These are phyloP conservation scores for Leptographium procerum DNA, from an alignment of 2,329 filamentous ascomycete species.

Conservation along the genomic window DNA sequence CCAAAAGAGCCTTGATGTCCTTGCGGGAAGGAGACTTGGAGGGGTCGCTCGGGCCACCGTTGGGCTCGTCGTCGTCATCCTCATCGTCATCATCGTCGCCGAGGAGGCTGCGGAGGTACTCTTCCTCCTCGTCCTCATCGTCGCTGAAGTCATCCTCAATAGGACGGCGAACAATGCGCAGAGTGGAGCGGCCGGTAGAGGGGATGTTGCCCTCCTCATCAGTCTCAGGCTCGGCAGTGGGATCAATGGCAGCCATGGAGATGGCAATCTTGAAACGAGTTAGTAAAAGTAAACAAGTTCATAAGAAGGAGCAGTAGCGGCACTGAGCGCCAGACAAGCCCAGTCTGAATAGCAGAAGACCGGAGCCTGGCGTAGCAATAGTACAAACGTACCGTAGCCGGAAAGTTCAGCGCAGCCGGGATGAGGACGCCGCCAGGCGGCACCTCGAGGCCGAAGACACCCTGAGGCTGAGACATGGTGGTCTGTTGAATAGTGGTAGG, in stretches of 20 bases:
- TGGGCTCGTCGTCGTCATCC: constrained; percentile 60
- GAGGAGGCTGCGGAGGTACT: constrained; percentile 47
- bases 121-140: constrained; percentile 48
- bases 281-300: background rate
- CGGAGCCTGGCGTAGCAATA: background rate
- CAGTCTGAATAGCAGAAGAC: background rate
- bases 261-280: constrained; percentile 64
- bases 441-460: constrained; percentile 79
- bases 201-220: constrained; percentile 52
- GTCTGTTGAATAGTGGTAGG: background rate
- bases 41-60: constrained; percentile 85
- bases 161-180: constrained; percentile 78
- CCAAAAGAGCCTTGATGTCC: constrained; percentile 65
- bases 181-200: constrained; percentile 62
- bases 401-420: constrained; percentile 65
- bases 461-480: constrained; percentile 12
- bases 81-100: constrained; percentile 39
- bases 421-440: constrained; percentile 75
- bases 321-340: background rate
- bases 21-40: constrained; percentile 72
- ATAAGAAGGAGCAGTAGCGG: background rate
- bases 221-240: constrained; percentile 60
- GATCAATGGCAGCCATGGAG: constrained; percentile 97
- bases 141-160: constrained; percentile 29
- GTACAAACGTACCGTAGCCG: constrained; percentile 59